Percentiles rank a stretch among this genome's conserved stretches.
Evolutionary conservation across 495 filamentous ascomycete species (phyloP).

Genomic region (Penicillium flavigenum): DNA sequence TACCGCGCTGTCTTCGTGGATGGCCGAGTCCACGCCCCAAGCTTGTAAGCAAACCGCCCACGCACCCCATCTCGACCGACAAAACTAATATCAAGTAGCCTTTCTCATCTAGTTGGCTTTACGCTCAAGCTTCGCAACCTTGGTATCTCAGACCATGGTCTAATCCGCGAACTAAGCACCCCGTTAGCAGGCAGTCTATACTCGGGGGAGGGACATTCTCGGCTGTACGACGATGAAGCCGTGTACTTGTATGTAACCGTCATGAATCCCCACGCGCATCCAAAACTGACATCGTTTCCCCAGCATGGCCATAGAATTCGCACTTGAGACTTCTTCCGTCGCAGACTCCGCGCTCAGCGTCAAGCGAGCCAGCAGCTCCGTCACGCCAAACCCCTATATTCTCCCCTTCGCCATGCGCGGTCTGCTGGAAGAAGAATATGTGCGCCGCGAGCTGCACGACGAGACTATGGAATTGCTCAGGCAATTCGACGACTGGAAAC

Average conservation of each 20-base stretch:
- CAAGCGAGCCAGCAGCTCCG: conserved; percentile 50
- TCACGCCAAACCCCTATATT: conserved; percentile 75
- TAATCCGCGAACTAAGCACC: conserved; percentile 84
- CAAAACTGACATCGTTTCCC: conserved; percentile 21
- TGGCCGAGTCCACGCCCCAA: conserved; percentile 85
- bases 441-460: conserved; percentile 69
- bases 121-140: conserved; percentile 90
- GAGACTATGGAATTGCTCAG: conserved; percentile 78
- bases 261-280: neutral
- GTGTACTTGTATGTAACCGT: conserved; percentile 71
- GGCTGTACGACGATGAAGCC: conserved; percentile 85
- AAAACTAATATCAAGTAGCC: conserved; percentile 40
- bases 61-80: neutral
- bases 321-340: conserved; percentile 76
- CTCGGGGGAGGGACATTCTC: conserved; percentile 86
- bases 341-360: conserved; percentile 51
- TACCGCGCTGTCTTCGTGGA: conserved; percentile 94
- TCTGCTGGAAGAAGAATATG: conserved; percentile 86
- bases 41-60: conserved; percentile 59
- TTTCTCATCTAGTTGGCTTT: conserved; percentile 91
- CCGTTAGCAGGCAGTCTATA: conserved; percentile 91
- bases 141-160: conserved; percentile 86
- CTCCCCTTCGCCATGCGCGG: conserved; percentile 94
- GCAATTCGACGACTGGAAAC: conserved; percentile 94
- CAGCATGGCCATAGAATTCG: conserved; percentile 78